A percentile compares a stretch with the other conserved stretches of the same genome.
These are phyloP conservation scores for Schoenoplectus triqueter DNA, from an alignment of 202 grass and related monocot species.

Conservation along the genomic window DNA sequence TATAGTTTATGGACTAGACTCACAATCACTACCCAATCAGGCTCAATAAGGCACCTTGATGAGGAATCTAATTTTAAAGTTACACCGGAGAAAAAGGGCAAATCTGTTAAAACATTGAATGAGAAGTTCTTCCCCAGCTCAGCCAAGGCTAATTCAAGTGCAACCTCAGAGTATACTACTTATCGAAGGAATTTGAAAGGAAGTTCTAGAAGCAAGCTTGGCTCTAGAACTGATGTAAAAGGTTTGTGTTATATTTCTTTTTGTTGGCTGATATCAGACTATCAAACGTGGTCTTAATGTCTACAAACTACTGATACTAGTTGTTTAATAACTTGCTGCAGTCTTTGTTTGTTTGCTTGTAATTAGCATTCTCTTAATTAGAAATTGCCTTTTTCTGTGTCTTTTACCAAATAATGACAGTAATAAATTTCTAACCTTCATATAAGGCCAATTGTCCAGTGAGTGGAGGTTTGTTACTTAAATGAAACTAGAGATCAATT, in stretches of 20 bases:
- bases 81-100: constrained; percentile 25
- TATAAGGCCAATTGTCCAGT: neutral
- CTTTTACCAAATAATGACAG: neutral
- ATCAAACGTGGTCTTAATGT: neutral
- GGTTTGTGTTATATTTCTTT: neutral
- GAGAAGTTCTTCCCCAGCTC: neutral
- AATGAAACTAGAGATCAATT: neutral
- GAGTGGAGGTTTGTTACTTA: neutral
- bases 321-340: neutral
- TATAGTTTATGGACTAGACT: neutral
- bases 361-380: neutral
- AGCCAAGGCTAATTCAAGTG: constrained; percentile 21
- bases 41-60: neutral
- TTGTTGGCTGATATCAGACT: neutral
- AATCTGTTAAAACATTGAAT: neutral
- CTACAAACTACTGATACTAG: neutral
- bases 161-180: neutral
- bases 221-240: constrained; percentile 6
- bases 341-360: neutral
- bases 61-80: neutral
- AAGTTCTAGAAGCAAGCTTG: neutral
- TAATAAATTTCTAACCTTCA: constrained; percentile 3
- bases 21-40: constrained; percentile 24
- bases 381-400: neutral
- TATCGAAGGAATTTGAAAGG: neutral